phyloP scores from a whole-genome alignment of 352 stramenopile species.

The Pythium guiyangense region DNA sequence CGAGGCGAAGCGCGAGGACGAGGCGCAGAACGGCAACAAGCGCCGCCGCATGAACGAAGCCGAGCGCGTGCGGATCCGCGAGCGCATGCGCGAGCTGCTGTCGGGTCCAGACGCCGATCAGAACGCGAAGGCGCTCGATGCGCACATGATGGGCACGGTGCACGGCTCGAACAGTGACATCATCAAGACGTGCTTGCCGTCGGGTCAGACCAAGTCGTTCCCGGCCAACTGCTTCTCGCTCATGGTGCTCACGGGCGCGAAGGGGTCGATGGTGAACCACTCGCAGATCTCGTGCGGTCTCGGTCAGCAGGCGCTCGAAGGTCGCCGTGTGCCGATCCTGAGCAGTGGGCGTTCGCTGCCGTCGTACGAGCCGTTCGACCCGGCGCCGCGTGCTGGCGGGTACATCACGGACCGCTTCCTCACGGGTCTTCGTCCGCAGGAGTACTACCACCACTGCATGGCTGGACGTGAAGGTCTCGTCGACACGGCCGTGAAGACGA shows the following conservation, averaged over 20 bases:
- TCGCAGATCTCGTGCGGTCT: constrained; percentile 98
- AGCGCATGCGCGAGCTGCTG: constrained; percentile 72
- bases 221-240: constrained; percentile 98
- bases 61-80: constrained; percentile 64
- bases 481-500: constrained; percentile 99
- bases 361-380: constrained; percentile 98
- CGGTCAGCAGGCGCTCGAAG: constrained; percentile 99
- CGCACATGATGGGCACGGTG: constrained; percentile 89
- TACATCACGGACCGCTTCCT: constrained; percentile 99
- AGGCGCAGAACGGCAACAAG: constrained; percentile 38
- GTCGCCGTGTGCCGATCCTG: constrained; percentile 97
- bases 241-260: constrained; percentile 99
- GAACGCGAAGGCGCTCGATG: constrained; percentile 79
- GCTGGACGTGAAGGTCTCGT: constrained; percentile 97
- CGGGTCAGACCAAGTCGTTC: constrained; percentile 97
- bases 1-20: constrained; percentile 45
- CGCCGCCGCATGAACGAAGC: constrained; percentile 84
- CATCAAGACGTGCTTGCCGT: constrained; percentile 98
- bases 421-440: constrained; percentile 94
- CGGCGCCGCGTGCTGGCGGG: constrained; percentile 95
- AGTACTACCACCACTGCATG: constrained; percentile 99
- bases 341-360: constrained; percentile 97
- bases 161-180: constrained; percentile 94
- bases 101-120: constrained; percentile 63
- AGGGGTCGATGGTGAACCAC: constrained; percentile 99